Evolutionary conservation across 2,329 filamentous ascomycete genomes (phyloP), one percentile per base, ranked within the genome.

Genomic region (Pyrenophora teres): DNA sequence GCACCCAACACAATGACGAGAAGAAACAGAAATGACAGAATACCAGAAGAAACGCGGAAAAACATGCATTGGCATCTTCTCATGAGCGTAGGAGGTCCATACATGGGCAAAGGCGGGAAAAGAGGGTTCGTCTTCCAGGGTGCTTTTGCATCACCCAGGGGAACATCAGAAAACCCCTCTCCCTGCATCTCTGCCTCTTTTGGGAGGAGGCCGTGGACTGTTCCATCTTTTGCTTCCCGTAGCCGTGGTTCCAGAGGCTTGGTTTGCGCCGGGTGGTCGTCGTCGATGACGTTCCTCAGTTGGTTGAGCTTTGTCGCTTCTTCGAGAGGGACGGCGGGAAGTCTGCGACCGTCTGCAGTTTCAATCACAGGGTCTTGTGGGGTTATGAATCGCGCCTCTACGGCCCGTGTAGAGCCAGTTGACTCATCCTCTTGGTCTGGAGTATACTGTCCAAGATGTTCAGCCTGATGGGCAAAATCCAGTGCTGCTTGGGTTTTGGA

Each of bases 21-120:
- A 1, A 97, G 81, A 62, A 97, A 96, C 1, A 81, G 80, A 0
- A 95, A 78, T 33, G 91, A 95, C 0, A 96, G 78, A 32, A 92
- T 81, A 52, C 89, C 88, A 0, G 91, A 91, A 0, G 86, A 82
- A 1, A 83, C 59, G 8, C 87, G 82, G 54, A 94, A 88, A 13
- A 81, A 76, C 25, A 80, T 72, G 67, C 84, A 89, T 59, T 92
- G 87, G 1, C 91, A 27, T 27, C 84, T 79, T 40, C 86, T 81
- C n/a, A 87, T 51, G 0, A 83, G 44, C 0, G 88, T 87, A 0
- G 91, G 86, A 0, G 90, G 87, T 0, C 89, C 89, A 63, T 96
- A 96, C 0, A 90, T 77, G 0, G 92, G 92, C 7, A 96, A 74
- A 2, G 90, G 89, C 5, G 92, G 92, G 60, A 97, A 97, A 4